Evolutionary conservation across 106 monocot species (phyloP), one percentile per base, ranked within the genome.

Genomic region (Dioscorea dumetorum): DNA sequence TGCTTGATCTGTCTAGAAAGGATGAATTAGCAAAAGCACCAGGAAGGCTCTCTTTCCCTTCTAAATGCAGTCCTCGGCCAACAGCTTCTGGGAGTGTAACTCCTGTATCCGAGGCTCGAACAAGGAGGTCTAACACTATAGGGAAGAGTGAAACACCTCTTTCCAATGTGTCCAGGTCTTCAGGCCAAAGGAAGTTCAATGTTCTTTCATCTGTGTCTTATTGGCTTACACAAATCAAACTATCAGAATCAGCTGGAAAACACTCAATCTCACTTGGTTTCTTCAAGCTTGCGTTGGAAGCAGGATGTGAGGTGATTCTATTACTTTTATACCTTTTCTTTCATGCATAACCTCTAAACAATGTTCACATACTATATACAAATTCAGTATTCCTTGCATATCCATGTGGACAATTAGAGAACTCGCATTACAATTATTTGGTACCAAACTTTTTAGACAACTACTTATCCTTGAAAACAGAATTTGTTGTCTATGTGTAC

Each of bases 271-370:
- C 91, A 11, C 83, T 94, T 70, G 91, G 85, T 0, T 94, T 94
- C 79, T 94, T 94, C 66, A 88, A 79, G 74, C 94, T 94, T 67
- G 94, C 94, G 2, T 52, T 85, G 67, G 94, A 91, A 17, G 81
- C 91, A 35, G 91, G 82, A 72, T 91, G 87, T 73, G 94, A 91
- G 88, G 94, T 94, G 70, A 68, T 28, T 12, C 15, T 54, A 11
- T 5, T 20, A 22, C 24, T 22, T 16, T 22, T 58, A 28, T 11
- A 18, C 23, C 11, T 74, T 24, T 68, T 33, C 12, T 18, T 61
- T 28, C 0, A 8, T 41, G 10, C 41, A 41, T 41, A 10, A 3
- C 41, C 10, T n/a, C 41, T 41, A 1, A 0, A 41, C 41, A 41
- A 10, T 41, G 10, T 10, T 8, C 10, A 10, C 41, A 41, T 41